These are phyloP conservation scores for Tilletia horrida DNA, from an alignment of 1,284 basidiomycete species.

Conservation along the genomic window DNA sequence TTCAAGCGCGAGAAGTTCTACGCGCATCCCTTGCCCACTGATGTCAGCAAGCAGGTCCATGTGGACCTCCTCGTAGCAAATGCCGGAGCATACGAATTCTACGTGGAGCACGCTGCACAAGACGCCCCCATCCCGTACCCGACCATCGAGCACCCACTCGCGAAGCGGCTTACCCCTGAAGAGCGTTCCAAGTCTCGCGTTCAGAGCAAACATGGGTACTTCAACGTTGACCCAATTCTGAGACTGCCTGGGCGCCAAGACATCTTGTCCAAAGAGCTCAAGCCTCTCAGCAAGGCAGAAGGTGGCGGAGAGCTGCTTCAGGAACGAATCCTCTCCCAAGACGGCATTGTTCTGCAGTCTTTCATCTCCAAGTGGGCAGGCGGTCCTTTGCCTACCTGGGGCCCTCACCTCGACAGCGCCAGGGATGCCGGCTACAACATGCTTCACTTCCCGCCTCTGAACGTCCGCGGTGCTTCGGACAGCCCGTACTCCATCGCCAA, in stretches of 20 bases:
- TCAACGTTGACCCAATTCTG: slow-evolving; percentile 49
- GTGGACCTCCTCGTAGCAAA: slow-evolving; percentile 38
- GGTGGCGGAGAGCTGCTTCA: slow-evolving; percentile 30
- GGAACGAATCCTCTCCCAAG: slow-evolving; percentile 28
- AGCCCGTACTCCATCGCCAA: slow-evolving; percentile 48
- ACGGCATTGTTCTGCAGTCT: slow-evolving; percentile 44
- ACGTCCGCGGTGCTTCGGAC: slow-evolving; percentile 43
- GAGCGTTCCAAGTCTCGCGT: slow-evolving; percentile 24
- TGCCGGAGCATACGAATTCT: slow-evolving; percentile 48
- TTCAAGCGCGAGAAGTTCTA: slow-evolving; percentile 65
- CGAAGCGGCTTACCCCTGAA: neutral
- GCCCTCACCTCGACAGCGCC: slow-evolving; percentile 41
- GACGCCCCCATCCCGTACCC: slow-evolving; percentile 27
- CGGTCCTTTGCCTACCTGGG: slow-evolving; percentile 35
- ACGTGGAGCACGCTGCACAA: slow-evolving; percentile 43
- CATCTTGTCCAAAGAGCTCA: slow-evolving; percentile 31
- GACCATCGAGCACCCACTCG: slow-evolving; percentile 21
- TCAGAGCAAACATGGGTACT: slow-evolving; percentile 39
- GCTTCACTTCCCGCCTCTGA: slow-evolving; percentile 47
- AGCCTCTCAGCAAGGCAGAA: slow-evolving; percentile 25
- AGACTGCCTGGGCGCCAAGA: slow-evolving; percentile 30
- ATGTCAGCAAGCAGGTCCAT: slow-evolving; percentile 26
- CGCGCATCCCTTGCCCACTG: slow-evolving; percentile 23
- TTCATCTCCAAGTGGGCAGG: slow-evolving; percentile 52
- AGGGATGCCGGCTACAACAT: slow-evolving; percentile 49